Evolutionary conservation across 2,329 filamentous ascomycete species (phyloP), one percentile per base, ranked within the genome.

Genomic region (Orbilia brochopaga): DNA sequence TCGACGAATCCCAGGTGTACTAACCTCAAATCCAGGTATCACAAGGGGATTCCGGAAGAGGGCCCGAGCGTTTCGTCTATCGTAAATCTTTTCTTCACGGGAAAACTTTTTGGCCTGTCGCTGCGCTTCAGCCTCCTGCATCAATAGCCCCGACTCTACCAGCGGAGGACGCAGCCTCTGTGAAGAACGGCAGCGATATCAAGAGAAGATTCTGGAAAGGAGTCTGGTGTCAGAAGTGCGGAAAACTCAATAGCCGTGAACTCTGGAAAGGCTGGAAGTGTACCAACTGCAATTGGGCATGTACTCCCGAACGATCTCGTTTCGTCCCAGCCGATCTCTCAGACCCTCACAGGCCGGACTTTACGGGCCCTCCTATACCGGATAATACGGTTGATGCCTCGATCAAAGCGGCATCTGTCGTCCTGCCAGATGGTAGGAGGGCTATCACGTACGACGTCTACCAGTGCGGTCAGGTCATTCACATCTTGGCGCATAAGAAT

Each of bases 201-300:
- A 74, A 74, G 10, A 55, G 75, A 1, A 78, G 81, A 7, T 85
- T 84, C 63, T 88, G 85, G 76, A 81, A 81, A 56, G 89, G 89
- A 0, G 84, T 91, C 52, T 85, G 89, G 1, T 92, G 90, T 74
- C 86, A 85, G 0, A 69, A 79, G 1, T 92, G 90, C 74, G 80
- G 81, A 0, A 83, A 85, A 44, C 90, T 88, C 75, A 86, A 83
- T 46, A 82, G 85, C 1, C 83, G 89, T 0, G 80, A 83, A 13
- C 78, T 82, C 23, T 92, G 88, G 87, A 79, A 79, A 3, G 82
- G 83, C 0, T 90, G 87, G 88, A 78, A 80, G 24, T 92, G 88
- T 69, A 80, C 83, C 48, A 84, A 82, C 13, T 73, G 74, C 0
- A 75, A 74, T 0, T 90, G 87, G 74, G 77, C 76, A 1, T 89